A percentile compares a stretch with the other conserved stretches of the same genome.
These are phyloP conservation scores for Sarocladiaceae sp. DNA, from an alignment of 2,329 filamentous ascomycete genomes.

Conservation along the genomic window DNA sequence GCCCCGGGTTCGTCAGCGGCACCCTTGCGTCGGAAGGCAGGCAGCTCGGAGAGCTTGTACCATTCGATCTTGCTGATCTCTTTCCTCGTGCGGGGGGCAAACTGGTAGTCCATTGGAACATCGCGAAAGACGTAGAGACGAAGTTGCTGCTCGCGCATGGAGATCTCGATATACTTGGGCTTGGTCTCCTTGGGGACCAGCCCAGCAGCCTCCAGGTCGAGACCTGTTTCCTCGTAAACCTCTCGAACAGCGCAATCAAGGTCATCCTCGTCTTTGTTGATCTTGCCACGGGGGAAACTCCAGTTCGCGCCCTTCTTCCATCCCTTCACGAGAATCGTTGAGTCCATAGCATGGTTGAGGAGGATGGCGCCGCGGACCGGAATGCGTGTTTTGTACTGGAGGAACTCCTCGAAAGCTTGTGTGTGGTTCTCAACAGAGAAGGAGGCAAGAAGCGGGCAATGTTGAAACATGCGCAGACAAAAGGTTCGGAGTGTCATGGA, in stretches of 20 bases:
- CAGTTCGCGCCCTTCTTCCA: slow-evolving; percentile 97
- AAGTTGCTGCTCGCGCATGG: slow-evolving; percentile 89
- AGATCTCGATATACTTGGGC: slow-evolving; percentile 79
- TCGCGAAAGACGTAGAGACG: slow-evolving; percentile 86
- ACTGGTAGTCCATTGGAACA: slow-evolving; percentile 78
- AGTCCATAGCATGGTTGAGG: slow-evolving; percentile 90
- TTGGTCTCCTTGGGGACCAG: slow-evolving; percentile 66
- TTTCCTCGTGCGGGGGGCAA: slow-evolving; percentile 86
- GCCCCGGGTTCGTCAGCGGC: slow-evolving; percentile 41
- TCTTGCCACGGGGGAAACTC: slow-evolving; percentile 96
- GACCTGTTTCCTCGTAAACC: slow-evolving; percentile 93
- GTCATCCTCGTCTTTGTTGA: slow-evolving; percentile 95
- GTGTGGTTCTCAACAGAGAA: slow-evolving; percentile 74
- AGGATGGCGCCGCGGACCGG: slow-evolving; percentile 92
- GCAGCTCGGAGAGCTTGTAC: slow-evolving; percentile 86
- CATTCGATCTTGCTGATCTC: slow-evolving; percentile 97
- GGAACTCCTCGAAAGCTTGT: slow-evolving; percentile 82
- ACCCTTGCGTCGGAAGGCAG: slow-evolving; percentile 68
- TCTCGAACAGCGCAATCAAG: slow-evolving; percentile 90
- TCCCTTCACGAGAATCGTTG: slow-evolving; percentile 86
- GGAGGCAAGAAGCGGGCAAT: slow-evolving; percentile 80
- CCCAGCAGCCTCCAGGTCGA: slow-evolving; percentile 70
- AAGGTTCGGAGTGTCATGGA: slow-evolving; percentile 81
- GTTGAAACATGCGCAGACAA: slow-evolving; percentile 84
- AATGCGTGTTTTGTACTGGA: slow-evolving; percentile 89